Conservation (phyloP, 2,329 filamentous ascomycete genomes). For the Emericellopsis cladophorae region DNA sequence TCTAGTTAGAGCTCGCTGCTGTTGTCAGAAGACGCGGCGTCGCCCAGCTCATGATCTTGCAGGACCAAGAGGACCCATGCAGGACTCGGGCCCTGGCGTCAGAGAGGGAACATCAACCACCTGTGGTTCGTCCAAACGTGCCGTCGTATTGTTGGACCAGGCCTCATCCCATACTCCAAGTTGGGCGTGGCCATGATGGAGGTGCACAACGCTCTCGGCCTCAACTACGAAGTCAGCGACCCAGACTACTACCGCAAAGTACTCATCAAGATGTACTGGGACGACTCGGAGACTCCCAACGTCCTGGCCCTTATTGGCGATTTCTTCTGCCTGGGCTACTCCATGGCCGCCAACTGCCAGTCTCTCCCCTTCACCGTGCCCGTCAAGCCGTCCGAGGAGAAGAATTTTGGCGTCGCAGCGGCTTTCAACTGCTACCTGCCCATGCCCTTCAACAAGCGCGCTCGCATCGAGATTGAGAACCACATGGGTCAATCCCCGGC, state of each 20-base stretch:
- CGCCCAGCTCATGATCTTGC: not conserved
- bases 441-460: slow-evolving; percentile 20
- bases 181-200: slow-evolving; percentile 21
- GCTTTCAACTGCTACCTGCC: slow-evolving; percentile 19
- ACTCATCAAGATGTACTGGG: slow-evolving; percentile 21
- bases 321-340: slow-evolving; percentile 18
- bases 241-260: slow-evolving; percentile 22
- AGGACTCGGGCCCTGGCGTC: not conserved
- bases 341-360: slow-evolving; percentile 19
- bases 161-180: slow-evolving; percentile 18
- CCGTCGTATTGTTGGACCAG: slow-evolving; percentile 17
- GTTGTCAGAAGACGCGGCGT: not conserved
- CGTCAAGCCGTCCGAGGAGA: slow-evolving; percentile 18
- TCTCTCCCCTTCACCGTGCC: slow-evolving; percentile 18
- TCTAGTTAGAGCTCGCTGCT: not conserved
- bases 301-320: slow-evolving; percentile 17
- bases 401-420: slow-evolving; percentile 29
- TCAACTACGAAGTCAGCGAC: slow-evolving; percentile 18
- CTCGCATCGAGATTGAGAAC: slow-evolving; percentile 20
- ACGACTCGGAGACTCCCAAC: slow-evolving; percentile 15
- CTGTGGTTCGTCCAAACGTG: slow-evolving; percentile 19
- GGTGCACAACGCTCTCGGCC: slow-evolving; percentile 15
- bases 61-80: not conserved
- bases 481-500: slow-evolving; percentile 5
- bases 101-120: slow-evolving; percentile 14